Conservation (phyloP, 2,329 filamentous ascomycete species). For the Magnaporthales sp. region DNA sequence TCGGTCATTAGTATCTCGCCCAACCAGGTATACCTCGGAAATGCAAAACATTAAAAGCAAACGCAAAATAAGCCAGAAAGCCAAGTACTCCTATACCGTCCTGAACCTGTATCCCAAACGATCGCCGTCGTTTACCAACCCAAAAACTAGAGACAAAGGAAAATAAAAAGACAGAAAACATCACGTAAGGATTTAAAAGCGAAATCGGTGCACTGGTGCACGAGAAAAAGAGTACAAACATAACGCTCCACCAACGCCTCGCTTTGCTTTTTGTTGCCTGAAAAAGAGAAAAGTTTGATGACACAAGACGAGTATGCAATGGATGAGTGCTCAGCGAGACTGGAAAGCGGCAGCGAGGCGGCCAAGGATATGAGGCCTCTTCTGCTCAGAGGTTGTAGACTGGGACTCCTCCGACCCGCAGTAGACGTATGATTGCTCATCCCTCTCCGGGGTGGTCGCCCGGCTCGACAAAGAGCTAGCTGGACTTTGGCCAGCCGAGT, state of each 20-base stretch:
- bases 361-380: constrained; percentile 1
- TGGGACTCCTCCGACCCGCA: neutral
- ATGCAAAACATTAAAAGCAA: neutral
- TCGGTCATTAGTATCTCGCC: neutral
- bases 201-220: neutral
- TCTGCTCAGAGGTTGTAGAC: neutral
- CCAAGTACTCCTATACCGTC: neutral
- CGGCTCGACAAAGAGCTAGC: constrained; percentile 24
- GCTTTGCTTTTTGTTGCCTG: neutral
- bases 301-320: neutral
- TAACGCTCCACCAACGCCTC: neutral
- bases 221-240: neutral
- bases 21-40: neutral
- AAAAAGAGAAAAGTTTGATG: neutral
- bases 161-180: neutral
- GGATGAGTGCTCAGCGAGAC: neutral
- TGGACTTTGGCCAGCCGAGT: constrained; percentile 28
- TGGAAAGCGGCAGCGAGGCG: constrained; percentile 4
- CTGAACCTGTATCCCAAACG: neutral
- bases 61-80: neutral
- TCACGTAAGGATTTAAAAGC: neutral
- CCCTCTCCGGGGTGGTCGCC: constrained; percentile 37
- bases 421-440: constrained; percentile 29
- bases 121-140: neutral
- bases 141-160: neutral